Evolutionary conservation across 139 green algal genomes (phyloP), one percentile per base, ranked within the genome.

Genomic region (Micractinium conductrix): DNA sequence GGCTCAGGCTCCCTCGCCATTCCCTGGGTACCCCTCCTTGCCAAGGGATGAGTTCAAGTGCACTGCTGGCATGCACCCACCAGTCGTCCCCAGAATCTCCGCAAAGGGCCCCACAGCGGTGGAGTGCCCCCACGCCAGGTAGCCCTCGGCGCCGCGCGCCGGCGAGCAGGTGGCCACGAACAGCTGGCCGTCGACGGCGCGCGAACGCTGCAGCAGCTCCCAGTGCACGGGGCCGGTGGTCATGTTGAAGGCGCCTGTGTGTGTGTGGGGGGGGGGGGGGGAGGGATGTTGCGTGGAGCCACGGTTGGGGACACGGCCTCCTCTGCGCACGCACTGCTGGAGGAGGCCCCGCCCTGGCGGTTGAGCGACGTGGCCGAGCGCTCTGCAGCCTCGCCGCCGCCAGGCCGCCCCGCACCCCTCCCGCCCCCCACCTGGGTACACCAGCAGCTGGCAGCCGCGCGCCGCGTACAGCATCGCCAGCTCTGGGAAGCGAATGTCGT

Each of bases 401-500:
- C n/a, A n/a, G n/a, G n/a, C n/a, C n/a, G n/a, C n/a, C n/a, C n/a
- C n/a, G n/a, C n/a, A n/a, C n/a, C 48, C 12, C 48, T 14, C 48
- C 48, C 14, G 48, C 48, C 53, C 24, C 53, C 53, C 53, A 62
- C 53, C 53, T 14, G 53, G 53, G 53, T 62, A 98, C 5, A 99
- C 86, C 38, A 99, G 89, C 38, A 98, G 79, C 84, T 98, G 93
- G 28, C 85, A 93, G 35, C 97, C 97, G 12, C 89, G 76, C 37
- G 89, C 69, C 24, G 95, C 93, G 60, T 96, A 98, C 28, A 99
- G 83, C 89, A 93, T 91, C 0, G 97, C 96, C 26, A 99, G 84
- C 90, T 99, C 97, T 2, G 97, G 96, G 87, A 99, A 99, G 21
- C 97, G 89, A 63, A 99, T 94, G 91, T 99, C 97, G 85, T 99